Percentiles rank a stretch among this genome's conserved stretches.
These are phyloP conservation scores for Tympanopsis confertula DNA, from an alignment of 2,329 filamentous ascomycete species.

Conservation along the genomic window DNA sequence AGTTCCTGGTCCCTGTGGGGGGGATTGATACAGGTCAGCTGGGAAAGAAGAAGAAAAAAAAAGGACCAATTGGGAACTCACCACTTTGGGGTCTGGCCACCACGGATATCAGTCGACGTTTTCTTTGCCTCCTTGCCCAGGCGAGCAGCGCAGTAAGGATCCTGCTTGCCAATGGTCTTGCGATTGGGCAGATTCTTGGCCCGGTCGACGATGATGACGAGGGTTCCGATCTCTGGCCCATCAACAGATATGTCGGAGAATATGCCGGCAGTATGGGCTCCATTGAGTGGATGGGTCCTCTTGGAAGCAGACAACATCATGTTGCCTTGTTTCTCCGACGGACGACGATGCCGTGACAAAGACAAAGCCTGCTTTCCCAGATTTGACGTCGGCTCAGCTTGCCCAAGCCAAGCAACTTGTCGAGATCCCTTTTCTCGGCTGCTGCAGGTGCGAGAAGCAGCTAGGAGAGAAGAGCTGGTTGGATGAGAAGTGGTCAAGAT, in stretches of 20 bases:
- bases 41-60: slow-evolving; percentile 1
- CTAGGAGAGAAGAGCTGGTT: too few species aligned
- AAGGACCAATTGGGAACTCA: slow-evolving; percentile 30
- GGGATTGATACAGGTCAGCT: slow-evolving; percentile 5
- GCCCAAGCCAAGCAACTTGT: too few species aligned
- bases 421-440: too few species aligned
- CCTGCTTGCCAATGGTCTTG: slow-evolving; percentile 96
- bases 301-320: slow-evolving; percentile 42
- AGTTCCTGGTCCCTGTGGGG: slow-evolving; percentile 82
- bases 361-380: too few species aligned
- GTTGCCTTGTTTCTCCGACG: too few species aligned
- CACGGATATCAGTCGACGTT: slow-evolving; percentile 84
- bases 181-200: slow-evolving; percentile 95
- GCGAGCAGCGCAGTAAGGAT: slow-evolving; percentile 88
- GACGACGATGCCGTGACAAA: too few species aligned
- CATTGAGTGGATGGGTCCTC: slow-evolving; percentile 38
- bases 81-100: slow-evolving; percentile 93
- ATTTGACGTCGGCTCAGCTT: too few species aligned
- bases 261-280: slow-evolving; percentile 78
- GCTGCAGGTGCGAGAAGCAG: too few species aligned
- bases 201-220: slow-evolving; percentile 83
- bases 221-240: slow-evolving; percentile 82
- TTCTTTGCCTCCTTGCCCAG: slow-evolving; percentile 96
- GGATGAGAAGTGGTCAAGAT: too few species aligned
- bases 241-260: slow-evolving; percentile 90